Conservation (phyloP, 2,329 filamentous ascomycete species). For the Sphaerulina musiva region DNA sequence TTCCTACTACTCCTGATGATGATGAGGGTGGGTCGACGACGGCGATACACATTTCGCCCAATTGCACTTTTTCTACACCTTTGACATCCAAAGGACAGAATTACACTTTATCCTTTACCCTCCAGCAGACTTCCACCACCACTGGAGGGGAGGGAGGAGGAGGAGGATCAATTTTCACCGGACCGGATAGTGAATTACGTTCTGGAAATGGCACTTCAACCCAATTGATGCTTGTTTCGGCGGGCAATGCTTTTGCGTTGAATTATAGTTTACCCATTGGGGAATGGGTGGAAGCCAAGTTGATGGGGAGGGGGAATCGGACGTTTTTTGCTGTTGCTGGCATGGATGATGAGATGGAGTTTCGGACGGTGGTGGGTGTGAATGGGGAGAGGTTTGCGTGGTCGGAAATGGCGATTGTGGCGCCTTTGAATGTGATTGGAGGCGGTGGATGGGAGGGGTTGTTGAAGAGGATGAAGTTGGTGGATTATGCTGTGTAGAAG, state of each 20-base stretch:
- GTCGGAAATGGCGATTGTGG: constrained; percentile 43
- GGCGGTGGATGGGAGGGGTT: constrained; percentile 27
- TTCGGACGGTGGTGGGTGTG: constrained; percentile 40
- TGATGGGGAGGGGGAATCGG: constrained; percentile 34
- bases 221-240: constrained; percentile 36
- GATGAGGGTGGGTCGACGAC: too few species aligned
- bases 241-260: constrained; percentile 37
- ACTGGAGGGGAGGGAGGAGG: constrained; percentile 23
- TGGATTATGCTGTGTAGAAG: constrained; percentile 12
- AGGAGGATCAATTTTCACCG: constrained; percentile 38
- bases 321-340: constrained; percentile 30
- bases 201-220: constrained; percentile 19
- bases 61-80: constrained; percentile 45
- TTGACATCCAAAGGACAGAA: constrained; percentile 50
- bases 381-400: constrained; percentile 40
- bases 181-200: constrained; percentile 26
- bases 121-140: constrained; percentile 41
- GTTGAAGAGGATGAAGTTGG: constrained; percentile 16
- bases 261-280: constrained; percentile 39
- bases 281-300: constrained; percentile 34
- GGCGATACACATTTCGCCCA: constrained; percentile 16
- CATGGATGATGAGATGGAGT: constrained; percentile 34
- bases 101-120: constrained; percentile 48
- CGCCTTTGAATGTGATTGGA: constrained; percentile 39
- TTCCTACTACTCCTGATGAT: not conserved